Conservation (phyloP, 306 rosid species). For the Medicago truncatula region MtrunA17r5.0-ANR NC_053046.1:41380501-41381000, state of each 20-base stretch:
- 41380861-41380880: constrained; percentile 46
- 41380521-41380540: constrained; percentile 96
- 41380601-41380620: not conserved
- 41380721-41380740: constrained; percentile 58
- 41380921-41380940: not conserved
- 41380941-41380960: not conserved
- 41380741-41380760: constrained; percentile 73
- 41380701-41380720: constrained; percentile 59
- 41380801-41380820: constrained; percentile 59
- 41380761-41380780: constrained; percentile 72
- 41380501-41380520: constrained; percentile 30
- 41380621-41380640: not conserved
- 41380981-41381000: not conserved
- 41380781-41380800: constrained; percentile 62
- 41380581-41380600: constrained; percentile 78
- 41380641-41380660: constrained; percentile 2
- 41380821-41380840: constrained; percentile 65
- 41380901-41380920: constrained; percentile 1
- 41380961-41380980: not conserved
- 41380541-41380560: constrained; percentile 92
- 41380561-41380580: constrained; percentile 80
- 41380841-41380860: constrained; percentile 67
- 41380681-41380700: constrained; percentile 20
- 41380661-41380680: not conserved
- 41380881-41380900: constrained; percentile 43